Evolutionary conservation across 192 early-diverging fungal species (phyloP), one percentile per base, ranked within the genome.

Genomic region (Diversispora eburnea): DNA sequence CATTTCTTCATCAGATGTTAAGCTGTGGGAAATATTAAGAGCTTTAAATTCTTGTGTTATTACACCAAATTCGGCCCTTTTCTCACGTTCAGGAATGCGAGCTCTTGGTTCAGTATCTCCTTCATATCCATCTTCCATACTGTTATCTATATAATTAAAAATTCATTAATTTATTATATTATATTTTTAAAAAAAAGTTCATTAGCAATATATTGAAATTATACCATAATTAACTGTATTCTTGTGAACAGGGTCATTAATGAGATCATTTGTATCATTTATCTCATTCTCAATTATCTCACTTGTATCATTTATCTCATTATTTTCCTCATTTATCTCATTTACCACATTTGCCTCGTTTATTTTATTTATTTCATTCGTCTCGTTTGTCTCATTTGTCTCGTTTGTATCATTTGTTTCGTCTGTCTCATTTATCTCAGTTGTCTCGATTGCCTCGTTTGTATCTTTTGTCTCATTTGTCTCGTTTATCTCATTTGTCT

Each of bases 61-160:
- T 33, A 25, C 20, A n/a, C 25, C 25, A 8, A 59, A 12, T 25
- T 7, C 22, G 20, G 9, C 6, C 0, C 4, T 59, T 3, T 12
- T 15, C 20, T 67, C 20, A 3, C 46, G 65, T 8, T 67, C 65
- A n/a, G 46, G 19, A 49, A 67, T 46, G 4, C 49, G 49, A n/a
- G 25, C 20, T 46, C 49, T 67, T 58, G 43, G 39, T 47, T 76
- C 58, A 25, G 8, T 20, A 67, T 76, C 67, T 20, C 10, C 74
- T 7, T 77, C 62, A 39, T 72, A 61, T 13, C 51, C 68, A 12
- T 68, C 67, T 55, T 75, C 25, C 25, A 33, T 33, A 2, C 2
- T 33, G 25, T 33, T 33, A 33, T 33, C 25, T 33, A 33, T 33
- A 33, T 2, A 0, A 33, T 33, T 33, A 33, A 33, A 33, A 33